These are phyloP conservation scores for Benincasa hispida DNA, from an alignment of 306 rosid species.

Conservation along the genomic window DNA sequence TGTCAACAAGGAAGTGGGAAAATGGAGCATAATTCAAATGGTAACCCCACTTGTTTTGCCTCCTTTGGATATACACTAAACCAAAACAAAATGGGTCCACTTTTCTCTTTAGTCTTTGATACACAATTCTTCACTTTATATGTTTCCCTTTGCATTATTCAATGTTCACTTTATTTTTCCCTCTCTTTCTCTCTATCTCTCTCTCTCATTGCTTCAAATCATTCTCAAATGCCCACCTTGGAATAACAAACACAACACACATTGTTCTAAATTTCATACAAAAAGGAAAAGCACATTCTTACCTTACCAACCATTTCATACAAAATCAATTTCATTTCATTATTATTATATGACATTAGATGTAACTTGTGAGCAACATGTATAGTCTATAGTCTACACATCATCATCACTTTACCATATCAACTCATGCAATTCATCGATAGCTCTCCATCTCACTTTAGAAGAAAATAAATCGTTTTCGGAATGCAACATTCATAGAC, in stretches of 20 bases:
- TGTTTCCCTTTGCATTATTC: slow-evolving; percentile 32
- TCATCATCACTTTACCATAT: not conserved
- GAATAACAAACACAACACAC: slow-evolving; percentile 21
- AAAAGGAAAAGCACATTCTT: slow-evolving; percentile 35
- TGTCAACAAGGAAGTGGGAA: not conserved
- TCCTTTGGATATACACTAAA: slow-evolving; percentile 38
- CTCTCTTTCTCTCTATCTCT: not conserved
- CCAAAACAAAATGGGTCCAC: slow-evolving; percentile 27
- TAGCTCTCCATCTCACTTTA: not conserved
- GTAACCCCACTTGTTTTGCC: slow-evolving; percentile 20
- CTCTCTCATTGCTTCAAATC: slow-evolving; percentile 35
- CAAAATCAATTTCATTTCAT: slow-evolving; percentile 17
- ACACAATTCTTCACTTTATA: slow-evolving; percentile 32
- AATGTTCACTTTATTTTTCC: slow-evolving; percentile 16
- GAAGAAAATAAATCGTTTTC: not conserved
- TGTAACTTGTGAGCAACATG: slow-evolving; percentile 11
- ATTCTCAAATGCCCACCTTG: slow-evolving; percentile 56
- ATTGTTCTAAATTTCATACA: slow-evolving; percentile 27
- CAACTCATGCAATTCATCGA: not conserved
- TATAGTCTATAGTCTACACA: not conserved
- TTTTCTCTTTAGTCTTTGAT: slow-evolving; percentile 20
- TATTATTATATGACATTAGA: slow-evolving; percentile 13
- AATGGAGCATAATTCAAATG: not conserved
- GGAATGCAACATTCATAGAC: not conserved
- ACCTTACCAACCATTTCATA: slow-evolving; percentile 15